A percentile compares a stretch with the other conserved stretches of the same genome.
Evolutionary conservation across 1,284 basidiomycete genomes (phyloP).

Genomic region (Afroboletus lepidellus): DNA sequence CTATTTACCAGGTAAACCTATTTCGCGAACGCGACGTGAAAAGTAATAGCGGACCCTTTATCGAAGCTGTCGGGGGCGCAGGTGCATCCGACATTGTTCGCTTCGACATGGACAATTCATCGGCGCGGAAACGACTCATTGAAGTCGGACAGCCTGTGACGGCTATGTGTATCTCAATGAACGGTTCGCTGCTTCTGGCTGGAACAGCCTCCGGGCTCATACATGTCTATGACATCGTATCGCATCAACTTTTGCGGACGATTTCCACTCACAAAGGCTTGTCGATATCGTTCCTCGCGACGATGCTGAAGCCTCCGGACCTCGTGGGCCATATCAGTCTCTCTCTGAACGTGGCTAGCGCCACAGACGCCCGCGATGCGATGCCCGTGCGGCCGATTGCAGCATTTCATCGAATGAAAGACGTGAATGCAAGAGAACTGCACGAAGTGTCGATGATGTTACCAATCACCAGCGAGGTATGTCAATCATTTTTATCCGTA

Average conservation of each 20-base stretch:
- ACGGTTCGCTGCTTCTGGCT: slow-evolving; percentile 76
- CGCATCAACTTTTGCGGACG: slow-evolving; percentile 84
- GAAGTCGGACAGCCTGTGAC: slow-evolving; percentile 65
- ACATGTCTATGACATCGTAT: slow-evolving; percentile 83
- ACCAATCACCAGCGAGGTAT: slow-evolving; percentile 44
- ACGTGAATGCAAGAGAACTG: slow-evolving; percentile 58
- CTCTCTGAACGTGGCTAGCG: slow-evolving; percentile 45
- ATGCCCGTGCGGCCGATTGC: slow-evolving; percentile 66
- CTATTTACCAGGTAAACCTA: slow-evolving; percentile 78
- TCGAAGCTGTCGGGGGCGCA: slow-evolving; percentile 76
- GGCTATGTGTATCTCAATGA: slow-evolving; percentile 70
- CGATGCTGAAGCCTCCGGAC: slow-evolving; percentile 81
- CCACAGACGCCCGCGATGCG: slow-evolving; percentile 50
- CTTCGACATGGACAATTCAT: slow-evolving; percentile 48
- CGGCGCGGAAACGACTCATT: slow-evolving; percentile 56
- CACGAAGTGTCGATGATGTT: slow-evolving; percentile 68
- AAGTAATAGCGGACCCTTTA: slow-evolving; percentile 40
- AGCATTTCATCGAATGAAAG: slow-evolving; percentile 70
- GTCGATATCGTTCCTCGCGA: slow-evolving; percentile 71
- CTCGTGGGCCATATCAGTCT: slow-evolving; percentile 73
- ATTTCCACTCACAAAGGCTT: slow-evolving; percentile 72
- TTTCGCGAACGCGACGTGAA: slow-evolving; percentile 62
- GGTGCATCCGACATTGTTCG: slow-evolving; percentile 69
- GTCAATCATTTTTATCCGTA: slow-evolving; percentile 17
- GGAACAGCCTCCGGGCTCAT: slow-evolving; percentile 77